phyloP scores from a whole-genome alignment of 352 stramenopile species.

The Globisporangium mamillatum region DNA sequence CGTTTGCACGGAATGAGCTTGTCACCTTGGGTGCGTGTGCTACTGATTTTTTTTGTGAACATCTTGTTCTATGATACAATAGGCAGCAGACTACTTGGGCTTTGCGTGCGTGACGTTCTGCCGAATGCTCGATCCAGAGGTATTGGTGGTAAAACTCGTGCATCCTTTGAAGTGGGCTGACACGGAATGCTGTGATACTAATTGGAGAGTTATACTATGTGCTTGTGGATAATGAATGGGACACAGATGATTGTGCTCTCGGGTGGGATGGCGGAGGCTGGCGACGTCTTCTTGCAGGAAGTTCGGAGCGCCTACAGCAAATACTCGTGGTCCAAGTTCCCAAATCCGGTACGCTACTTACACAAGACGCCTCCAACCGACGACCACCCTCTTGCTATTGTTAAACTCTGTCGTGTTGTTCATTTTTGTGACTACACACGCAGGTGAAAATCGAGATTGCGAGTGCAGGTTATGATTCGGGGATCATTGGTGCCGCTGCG shows the following conservation, averaged over 20 bases:
- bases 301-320: slow-evolving; percentile 59
- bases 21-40: not conserved
- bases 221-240: not conserved
- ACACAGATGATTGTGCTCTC: slow-evolving; percentile 76
- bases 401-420: not conserved
- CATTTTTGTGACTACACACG: not conserved
- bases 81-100: slow-evolving; percentile 79
- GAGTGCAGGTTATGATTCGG: slow-evolving; percentile 78
- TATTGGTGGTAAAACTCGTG: no score
- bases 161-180: not conserved
- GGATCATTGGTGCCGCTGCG: slow-evolving; percentile 78
- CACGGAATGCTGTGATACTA: not conserved
- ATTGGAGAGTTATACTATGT: not conserved
- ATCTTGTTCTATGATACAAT: not conserved
- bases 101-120: slow-evolving; percentile 83
- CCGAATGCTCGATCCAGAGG: slow-evolving; percentile 68
- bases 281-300: slow-evolving; percentile 63
- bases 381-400: not conserved
- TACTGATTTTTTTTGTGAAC: not conserved
- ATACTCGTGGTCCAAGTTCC: slow-evolving; percentile 70
- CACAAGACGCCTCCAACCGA: not conserved
- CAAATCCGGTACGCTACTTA: slow-evolving; percentile 50
- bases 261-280: slow-evolving; percentile 70
- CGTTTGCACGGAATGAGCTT: not conserved
- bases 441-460: slow-evolving; percentile 78